Evolutionary conservation across 2,329 filamentous ascomycete species (phyloP), one percentile per base, ranked within the genome.

Genomic region (Cladophialophora psammophila): DNA sequence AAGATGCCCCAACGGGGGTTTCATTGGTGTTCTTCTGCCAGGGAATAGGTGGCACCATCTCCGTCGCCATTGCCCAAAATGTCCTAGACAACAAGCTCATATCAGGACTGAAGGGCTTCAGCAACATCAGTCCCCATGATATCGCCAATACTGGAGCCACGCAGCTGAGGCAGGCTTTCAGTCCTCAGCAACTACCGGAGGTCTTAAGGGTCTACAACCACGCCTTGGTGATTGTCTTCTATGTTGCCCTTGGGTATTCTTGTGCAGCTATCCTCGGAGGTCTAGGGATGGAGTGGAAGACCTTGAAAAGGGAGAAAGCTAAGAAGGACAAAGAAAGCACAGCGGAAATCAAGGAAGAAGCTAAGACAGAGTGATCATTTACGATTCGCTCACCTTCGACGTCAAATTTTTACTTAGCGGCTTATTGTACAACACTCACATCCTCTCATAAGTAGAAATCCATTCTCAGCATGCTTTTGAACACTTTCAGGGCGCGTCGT

Each of bases 1-100:
- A 69, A 26, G 73, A 76, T 53, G 75, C 75, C 35, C 56, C 75
- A 26, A 65, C 68, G 2, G 75, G 71, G 40, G 74, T 75, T 68
- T 71, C 75, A 2, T 69, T 77, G 55, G 62, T 77, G n/a, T 74
- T 76, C n/a, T 76, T 76, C 50, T 71, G 68, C 54, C 78, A 80
- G 60, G 78, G 77, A 56, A 69, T 81, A 5, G 73, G 75, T 15
- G 75, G 65, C 1, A 72, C 79, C 0, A 72, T 76, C 13, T 76
- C 71, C 36, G 69, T 78, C 15, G 72, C 76, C 3, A 66, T 77
- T 10, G 75, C 74, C 31, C 74, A 76, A 31, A 69, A 73, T 52
- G 73, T 75, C 31, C 75, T 75, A 45, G 72, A 63, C 38, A 75
- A 73, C 62, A 72, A 64, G 35, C 74, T 76, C 60, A 32, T 60